phyloP scores from a whole-genome alignment of 116 monocot genomes.

The Papilionanthe hybrid region DNA sequence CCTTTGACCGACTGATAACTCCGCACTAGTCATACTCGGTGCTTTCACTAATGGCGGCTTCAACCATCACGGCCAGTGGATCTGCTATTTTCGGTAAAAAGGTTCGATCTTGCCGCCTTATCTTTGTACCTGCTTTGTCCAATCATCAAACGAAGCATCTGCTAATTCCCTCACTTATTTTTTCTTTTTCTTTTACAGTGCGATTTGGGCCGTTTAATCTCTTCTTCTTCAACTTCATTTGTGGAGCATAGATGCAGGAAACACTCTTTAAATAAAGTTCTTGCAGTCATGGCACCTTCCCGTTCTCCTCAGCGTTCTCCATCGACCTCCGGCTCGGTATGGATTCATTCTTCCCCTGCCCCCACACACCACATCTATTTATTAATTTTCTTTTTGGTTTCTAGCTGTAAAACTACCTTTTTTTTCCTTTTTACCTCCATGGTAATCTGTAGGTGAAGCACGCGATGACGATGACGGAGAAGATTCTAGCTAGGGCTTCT shows the following conservation, averaged over 20 bases:
- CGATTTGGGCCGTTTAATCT: conserved; percentile 18
- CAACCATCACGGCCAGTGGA: conserved; percentile 10
- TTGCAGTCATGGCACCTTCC: conserved; percentile 58
- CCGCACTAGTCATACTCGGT: neutral
- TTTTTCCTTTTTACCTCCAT: neutral
- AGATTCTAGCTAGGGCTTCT: conserved; percentile 84
- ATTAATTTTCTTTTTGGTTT: neutral
- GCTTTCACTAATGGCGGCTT: conserved; percentile 40
- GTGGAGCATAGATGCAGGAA: conserved; percentile 23
- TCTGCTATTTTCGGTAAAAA: conserved; percentile 25
- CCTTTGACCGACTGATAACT: neutral
- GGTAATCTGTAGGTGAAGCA: conserved; percentile 57
- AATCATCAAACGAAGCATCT: neutral
- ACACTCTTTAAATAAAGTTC: conserved; percentile 26
- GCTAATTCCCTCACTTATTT: neutral
- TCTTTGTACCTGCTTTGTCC: neutral
- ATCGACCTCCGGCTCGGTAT: conserved; percentile 67
- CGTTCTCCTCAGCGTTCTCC: conserved; percentile 36
- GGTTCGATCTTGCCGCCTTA: conserved; percentile 16
- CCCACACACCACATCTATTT: neutral
- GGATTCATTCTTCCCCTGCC: conserved; percentile 14
- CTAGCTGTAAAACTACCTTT: neutral
- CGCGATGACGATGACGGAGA: conserved; percentile 97
- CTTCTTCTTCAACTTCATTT: conserved; percentile 20
- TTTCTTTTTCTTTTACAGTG: conserved; percentile 19